phyloP scores from a whole-genome alignment of 257 asterid species.

The Ehretia macrophylla region DNA sequence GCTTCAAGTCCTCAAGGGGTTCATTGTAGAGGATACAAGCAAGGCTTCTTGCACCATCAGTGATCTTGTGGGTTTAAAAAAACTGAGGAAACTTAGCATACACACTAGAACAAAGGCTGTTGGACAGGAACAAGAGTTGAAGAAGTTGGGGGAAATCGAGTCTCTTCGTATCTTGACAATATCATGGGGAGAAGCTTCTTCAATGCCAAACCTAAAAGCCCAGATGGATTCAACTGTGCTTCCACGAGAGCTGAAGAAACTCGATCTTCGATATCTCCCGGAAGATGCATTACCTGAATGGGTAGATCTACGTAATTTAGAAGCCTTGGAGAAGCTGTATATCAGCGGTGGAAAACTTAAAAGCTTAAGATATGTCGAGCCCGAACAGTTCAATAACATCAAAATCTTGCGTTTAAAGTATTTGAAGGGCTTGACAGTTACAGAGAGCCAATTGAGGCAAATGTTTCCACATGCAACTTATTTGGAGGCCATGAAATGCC shows the following conservation, averaged over 20 bases:
- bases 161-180: neutral
- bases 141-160: neutral
- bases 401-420: neutral
- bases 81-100: neutral
- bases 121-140: neutral
- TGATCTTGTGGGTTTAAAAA: neutral
- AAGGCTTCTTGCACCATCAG: neutral
- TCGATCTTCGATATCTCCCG: neutral
- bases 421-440: neutral
- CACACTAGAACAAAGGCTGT: neutral
- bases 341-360: neutral
- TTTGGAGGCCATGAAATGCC: neutral
- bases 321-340: neutral
- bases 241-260: neutral
- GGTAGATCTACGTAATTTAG: neutral
- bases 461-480: neutral
- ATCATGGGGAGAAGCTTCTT: neutral
- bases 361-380: neutral
- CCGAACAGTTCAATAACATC: neutral
- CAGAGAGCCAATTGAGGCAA: neutral
- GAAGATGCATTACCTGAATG: neutral
- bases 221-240: neutral
- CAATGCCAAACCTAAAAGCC: no score
- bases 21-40: neutral
- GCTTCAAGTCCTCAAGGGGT: conserved; percentile 4